Evolutionary conservation across 495 filamentous ascomycete species (phyloP).

Genomic region (Aspergillus wentii): DNA sequence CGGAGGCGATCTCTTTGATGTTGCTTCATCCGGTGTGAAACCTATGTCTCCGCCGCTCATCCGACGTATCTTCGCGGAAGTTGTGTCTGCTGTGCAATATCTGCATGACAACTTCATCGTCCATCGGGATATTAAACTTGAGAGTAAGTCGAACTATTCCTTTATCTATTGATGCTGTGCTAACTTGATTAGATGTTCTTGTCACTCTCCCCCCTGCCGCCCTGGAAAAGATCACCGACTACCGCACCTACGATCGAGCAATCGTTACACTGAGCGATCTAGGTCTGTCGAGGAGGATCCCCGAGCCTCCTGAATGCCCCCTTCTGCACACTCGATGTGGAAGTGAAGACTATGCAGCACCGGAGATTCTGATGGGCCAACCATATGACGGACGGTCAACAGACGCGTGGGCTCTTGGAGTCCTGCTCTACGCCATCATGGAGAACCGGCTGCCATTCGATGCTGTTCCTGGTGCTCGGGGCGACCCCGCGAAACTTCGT

Average conservation of each 20-base stretch:
- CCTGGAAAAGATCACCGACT: constrained; percentile 51
- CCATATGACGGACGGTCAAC: constrained; percentile 89
- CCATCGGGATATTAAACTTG: constrained; percentile 95
- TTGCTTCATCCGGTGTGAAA: constrained; percentile 63
- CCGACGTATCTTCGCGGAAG: constrained; percentile 82
- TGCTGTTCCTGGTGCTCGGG: constrained; percentile 66
- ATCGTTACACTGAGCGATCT: constrained; percentile 88
- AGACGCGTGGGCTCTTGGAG: constrained; percentile 93
- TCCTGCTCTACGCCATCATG: constrained; percentile 88
- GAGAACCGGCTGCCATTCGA: constrained; percentile 92
- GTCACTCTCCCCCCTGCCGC: constrained; percentile 66
- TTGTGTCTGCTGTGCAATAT: constrained; percentile 80
- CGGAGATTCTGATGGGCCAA: constrained; percentile 92
- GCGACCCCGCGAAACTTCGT: constrained; percentile 63
- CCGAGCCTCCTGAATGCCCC: constrained; percentile 61
- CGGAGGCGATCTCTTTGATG: constrained; percentile 91
- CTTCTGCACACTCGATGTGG: constrained; percentile 86
- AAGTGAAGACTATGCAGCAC: constrained; percentile 94
- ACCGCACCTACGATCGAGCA: constrained; percentile 68
- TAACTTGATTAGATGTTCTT: constrained; percentile 66
- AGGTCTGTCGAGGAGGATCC: constrained; percentile 80
- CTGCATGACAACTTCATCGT: constrained; percentile 83
- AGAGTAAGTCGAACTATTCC: constrained; percentile 61
- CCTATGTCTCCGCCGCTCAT: constrained; percentile 64
- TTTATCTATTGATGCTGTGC: neutral